A percentile compares a stretch with the other conserved stretches of the same genome.
Evolutionary conservation across 768 basidiomycete genomes (phyloP).

Genomic region (Mycena vitilis): DNA sequence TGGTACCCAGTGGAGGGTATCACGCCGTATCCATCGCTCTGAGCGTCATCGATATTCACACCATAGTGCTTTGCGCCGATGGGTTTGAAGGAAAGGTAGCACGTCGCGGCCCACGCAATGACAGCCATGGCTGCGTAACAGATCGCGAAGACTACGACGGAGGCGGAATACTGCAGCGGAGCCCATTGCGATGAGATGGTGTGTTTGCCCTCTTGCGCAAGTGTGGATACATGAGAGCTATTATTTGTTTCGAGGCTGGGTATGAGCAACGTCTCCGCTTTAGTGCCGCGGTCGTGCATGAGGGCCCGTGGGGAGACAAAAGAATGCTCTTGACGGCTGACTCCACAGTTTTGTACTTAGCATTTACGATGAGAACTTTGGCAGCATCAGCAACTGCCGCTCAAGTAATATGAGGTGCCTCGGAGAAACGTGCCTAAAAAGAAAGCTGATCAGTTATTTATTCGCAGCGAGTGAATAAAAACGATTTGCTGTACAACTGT

Average conservation of each 20-base stretch:
- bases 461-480: too few species aligned
- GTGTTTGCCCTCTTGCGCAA: conserved; percentile 12
- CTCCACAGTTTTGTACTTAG: too few species aligned
- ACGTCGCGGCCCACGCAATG: neutral
- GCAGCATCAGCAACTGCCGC: too few species aligned
- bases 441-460: too few species aligned
- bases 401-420: too few species aligned
- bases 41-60: conserved; percentile 8
- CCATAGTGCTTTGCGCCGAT: conserved; percentile 27
- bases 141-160: neutral
- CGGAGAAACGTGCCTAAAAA: too few species aligned
- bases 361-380: too few species aligned
- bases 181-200: conserved; percentile 10
- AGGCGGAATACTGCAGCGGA: conserved; percentile 18
- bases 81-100: conserved; percentile 19
- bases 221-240: conserved; percentile 2
- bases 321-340: too few species aligned
- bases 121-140: conserved; percentile 1
- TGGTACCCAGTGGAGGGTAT: conserved; percentile 4
- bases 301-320: conserved; percentile 1
- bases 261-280: conserved; percentile 3
- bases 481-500: too few species aligned
- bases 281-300: neutral
- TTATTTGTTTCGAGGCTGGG: conserved; percentile 6
- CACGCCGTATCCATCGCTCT: conserved; percentile 10